These are phyloP conservation scores for Boletus reticuloceps DNA, from an alignment of 768 basidiomycete species.

Conservation along the genomic window DNA sequence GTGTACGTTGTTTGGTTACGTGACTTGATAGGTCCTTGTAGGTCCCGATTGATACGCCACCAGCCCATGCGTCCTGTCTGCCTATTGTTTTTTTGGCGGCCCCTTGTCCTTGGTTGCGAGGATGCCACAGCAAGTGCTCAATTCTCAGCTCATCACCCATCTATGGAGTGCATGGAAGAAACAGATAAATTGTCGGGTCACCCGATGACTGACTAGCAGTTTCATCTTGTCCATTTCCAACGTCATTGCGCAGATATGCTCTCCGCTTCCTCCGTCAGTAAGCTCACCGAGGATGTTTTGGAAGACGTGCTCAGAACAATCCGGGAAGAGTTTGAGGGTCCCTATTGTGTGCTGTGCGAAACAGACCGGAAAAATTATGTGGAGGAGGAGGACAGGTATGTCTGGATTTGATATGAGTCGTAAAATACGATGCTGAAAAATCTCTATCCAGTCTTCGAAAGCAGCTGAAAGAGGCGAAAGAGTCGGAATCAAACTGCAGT, in stretches of 20 bases:
- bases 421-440: neutral
- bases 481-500: neutral
- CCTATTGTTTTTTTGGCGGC: conserved; percentile 10
- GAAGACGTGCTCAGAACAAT: neutral
- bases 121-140: conserved; percentile 4
- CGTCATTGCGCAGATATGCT: conserved; percentile 1
- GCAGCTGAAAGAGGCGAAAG: neutral
- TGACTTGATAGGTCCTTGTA: neutral
- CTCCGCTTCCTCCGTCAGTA: neutral
- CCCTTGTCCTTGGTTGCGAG: conserved; percentile 16
- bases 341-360: conserved; percentile 1
- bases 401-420: neutral
- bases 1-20: no score
- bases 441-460: conserved; percentile 5
- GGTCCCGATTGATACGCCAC: neutral
- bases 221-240: neutral
- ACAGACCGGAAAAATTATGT: neutral
- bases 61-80: neutral
- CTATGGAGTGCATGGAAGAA: no score
- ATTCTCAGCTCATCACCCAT: no score
- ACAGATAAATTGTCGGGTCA: conserved; percentile 11
- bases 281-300: neutral
- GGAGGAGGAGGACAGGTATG: conserved; percentile 6
- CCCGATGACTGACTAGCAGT: no score
- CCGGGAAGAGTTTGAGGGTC: neutral